Conservation (phyloP, 2,329 filamentous ascomycete species). For the Dissoconium aciculare region DNA sequence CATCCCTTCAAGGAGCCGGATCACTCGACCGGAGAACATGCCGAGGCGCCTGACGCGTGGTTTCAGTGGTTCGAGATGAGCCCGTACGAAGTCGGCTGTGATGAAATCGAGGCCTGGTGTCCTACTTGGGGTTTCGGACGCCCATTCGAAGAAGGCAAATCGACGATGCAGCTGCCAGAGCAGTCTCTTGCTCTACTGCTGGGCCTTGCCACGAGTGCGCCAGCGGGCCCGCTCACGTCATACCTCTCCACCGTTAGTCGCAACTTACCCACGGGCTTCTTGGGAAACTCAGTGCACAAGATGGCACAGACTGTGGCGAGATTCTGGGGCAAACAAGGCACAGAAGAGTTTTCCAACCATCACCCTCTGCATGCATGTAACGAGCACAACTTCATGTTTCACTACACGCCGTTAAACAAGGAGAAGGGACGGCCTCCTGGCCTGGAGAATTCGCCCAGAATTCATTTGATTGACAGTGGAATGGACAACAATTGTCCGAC, state of each 20-base stretch:
- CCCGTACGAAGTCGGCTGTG: slow-evolving; percentile 24
- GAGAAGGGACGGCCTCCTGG: slow-evolving; percentile 15
- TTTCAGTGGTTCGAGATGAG: slow-evolving; percentile 26
- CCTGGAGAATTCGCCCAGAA: slow-evolving; percentile 22
- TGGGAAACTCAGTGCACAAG: slow-evolving; percentile 19
- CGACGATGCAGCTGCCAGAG: slow-evolving; percentile 21
- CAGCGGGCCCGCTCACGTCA: slow-evolving; percentile 21
- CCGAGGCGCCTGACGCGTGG: slow-evolving; percentile 23
- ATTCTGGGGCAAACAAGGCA: slow-evolving; percentile 23
- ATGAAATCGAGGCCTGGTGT: slow-evolving; percentile 24
- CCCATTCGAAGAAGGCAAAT: slow-evolving; percentile 21
- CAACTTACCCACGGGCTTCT: slow-evolving; percentile 19
- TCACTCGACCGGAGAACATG: slow-evolving; percentile 15
- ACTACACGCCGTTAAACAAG: slow-evolving; percentile 14
- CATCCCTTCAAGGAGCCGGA: slow-evolving; percentile 17
- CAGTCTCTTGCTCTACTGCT: slow-evolving; percentile 23
- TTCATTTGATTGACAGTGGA: slow-evolving; percentile 23
- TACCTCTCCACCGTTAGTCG: slow-evolving; percentile 23
- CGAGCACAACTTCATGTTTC: slow-evolving; percentile 22
- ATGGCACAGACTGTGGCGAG: slow-evolving; percentile 15
- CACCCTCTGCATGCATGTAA: slow-evolving; percentile 24
- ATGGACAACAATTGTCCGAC: slow-evolving; percentile 26
- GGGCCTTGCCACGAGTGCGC: slow-evolving; percentile 21
- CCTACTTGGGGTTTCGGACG: slow-evolving; percentile 25
- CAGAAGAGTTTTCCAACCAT: slow-evolving; percentile 22